Conservation (phyloP, 2,329 filamentous ascomycete species). For the Lecanosticta acicola region DNA sequence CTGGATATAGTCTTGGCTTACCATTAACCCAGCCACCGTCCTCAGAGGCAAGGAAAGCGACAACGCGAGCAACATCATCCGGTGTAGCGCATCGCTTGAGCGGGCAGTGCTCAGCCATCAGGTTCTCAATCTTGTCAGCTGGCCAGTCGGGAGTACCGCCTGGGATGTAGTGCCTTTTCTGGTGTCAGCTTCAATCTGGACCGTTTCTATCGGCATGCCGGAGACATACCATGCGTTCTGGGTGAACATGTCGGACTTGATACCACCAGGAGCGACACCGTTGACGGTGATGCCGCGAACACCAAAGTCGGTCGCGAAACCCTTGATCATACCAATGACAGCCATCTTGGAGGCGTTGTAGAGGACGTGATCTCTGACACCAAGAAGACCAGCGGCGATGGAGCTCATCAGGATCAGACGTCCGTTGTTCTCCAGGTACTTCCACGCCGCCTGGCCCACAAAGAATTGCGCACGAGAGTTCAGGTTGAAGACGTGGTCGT, state of each 20-base stretch:
- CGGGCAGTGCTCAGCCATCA: conserved; percentile 48
- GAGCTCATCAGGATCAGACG: conserved; percentile 69
- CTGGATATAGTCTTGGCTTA: conserved; percentile 23
- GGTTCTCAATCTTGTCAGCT: conserved; percentile 45
- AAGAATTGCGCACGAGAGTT: conserved; percentile 71
- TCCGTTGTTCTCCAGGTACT: conserved; percentile 63
- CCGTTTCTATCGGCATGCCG: neutral
- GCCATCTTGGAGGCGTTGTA: conserved; percentile 70
- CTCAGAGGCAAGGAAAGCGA: conserved; percentile 35
- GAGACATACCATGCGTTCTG: conserved; percentile 28
- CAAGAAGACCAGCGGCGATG: conserved; percentile 62
- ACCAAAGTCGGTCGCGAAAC: conserved; percentile 66
- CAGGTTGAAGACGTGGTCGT: conserved; percentile 63
- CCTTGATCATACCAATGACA: conserved; percentile 66
- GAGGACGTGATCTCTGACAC: conserved; percentile 64
- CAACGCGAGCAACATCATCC: conserved; percentile 39
- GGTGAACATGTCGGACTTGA: conserved; percentile 73
- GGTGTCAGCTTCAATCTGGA: neutral
- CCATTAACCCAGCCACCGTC: conserved; percentile 40
- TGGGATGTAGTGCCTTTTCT: conserved; percentile 54
- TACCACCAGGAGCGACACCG: conserved; percentile 64
- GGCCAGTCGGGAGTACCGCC: conserved; percentile 46
- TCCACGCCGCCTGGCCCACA: conserved; percentile 68
- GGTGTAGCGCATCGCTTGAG: conserved; percentile 45
- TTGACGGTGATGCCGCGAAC: conserved; percentile 64